Evolutionary conservation across 371 early-diverging fungal species (phyloP), one percentile per base, ranked within the genome.

Genomic region (Mucor circinelloides): DNA sequence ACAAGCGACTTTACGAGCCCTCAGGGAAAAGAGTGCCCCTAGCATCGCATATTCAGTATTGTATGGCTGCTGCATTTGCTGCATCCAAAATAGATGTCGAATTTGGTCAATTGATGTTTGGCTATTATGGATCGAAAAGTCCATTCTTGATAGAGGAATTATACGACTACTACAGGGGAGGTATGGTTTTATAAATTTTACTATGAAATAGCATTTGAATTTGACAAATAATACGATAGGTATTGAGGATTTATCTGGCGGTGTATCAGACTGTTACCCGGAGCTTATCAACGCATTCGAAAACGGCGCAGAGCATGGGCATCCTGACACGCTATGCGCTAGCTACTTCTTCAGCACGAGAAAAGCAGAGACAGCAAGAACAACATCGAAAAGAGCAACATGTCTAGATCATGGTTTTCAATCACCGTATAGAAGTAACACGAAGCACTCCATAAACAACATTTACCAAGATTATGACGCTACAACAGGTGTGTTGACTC

Each of bases 71-170:
- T 8, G 90, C 87, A 7, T 89, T 85, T 67, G 85, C 88, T 12
- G 91, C 89, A 13, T 80, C 87, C 17, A 87, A 90, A 69, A 83
- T 90, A 1, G 90, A 90, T 31, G 70, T 79, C 15, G 66, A 66
- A 15, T 71, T 85, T 54, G 86, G 83, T 1, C 74, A 79, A 28
- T 64, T 70, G 19, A 64, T 85, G 65, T 85, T 85, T 72, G 75
- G 74, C 1, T 69, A 74, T 38, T 85, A 83, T 63, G 86, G 84
- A 6, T 64, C 78, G 15, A 76, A 77, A 62, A 79, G 81, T 9
- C 94, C 94, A 0, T 92, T 93, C 74, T 72, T 96, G 60, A 82
- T 86, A 0, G 91, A 94, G 64, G 80, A 91, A 17, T 70, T 92
- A 40, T 83, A 86, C 38, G 79, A 85, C 38, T 94, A 95, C 64